phyloP scores from a whole-genome alignment of 768 basidiomycete species.

The Psilocybe sp. region DNA sequence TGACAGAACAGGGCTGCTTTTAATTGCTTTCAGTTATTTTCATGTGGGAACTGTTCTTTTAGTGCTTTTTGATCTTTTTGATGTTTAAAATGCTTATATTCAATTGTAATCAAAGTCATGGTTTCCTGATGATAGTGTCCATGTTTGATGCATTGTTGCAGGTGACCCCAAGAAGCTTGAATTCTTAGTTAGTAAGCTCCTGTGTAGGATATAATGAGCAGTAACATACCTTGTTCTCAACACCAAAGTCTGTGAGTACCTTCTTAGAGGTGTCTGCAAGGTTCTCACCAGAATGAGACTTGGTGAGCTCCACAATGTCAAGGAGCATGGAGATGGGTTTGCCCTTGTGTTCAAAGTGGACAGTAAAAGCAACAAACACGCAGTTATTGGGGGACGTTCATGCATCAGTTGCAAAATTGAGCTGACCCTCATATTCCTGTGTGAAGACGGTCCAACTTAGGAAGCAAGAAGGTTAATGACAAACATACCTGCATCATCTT shows the following conservation, averaged over 20 bases:
- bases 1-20: too few species aligned
- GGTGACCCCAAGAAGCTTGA: background rate
- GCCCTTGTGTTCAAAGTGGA: conserved; percentile 30
- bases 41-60: too few species aligned
- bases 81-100: too few species aligned
- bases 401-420: conserved; percentile 24
- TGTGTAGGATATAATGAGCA: background rate
- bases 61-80: too few species aligned
- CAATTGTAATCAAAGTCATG: too few species aligned
- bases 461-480: background rate
- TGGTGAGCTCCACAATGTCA: conserved; percentile 35
- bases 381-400: conserved; percentile 37
- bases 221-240: background rate
- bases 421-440: conserved; percentile 4
- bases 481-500: conserved; percentile 9
- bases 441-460: conserved; percentile 2
- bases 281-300: conserved; percentile 30
- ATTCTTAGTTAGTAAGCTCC: background rate
- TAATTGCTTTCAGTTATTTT: too few species aligned
- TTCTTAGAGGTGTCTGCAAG: conserved; percentile 29
- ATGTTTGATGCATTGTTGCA: conserved; percentile 5
- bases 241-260: conserved; percentile 28
- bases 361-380: conserved; percentile 26
- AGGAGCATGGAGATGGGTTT: conserved; percentile 15
- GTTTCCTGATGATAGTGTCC: too few species aligned